Percentiles rank a stretch among this genome's conserved stretches.
Conservation (phyloP, 1,284 basidiomycete genomes). For the Schizophyllum commune region DNA sequence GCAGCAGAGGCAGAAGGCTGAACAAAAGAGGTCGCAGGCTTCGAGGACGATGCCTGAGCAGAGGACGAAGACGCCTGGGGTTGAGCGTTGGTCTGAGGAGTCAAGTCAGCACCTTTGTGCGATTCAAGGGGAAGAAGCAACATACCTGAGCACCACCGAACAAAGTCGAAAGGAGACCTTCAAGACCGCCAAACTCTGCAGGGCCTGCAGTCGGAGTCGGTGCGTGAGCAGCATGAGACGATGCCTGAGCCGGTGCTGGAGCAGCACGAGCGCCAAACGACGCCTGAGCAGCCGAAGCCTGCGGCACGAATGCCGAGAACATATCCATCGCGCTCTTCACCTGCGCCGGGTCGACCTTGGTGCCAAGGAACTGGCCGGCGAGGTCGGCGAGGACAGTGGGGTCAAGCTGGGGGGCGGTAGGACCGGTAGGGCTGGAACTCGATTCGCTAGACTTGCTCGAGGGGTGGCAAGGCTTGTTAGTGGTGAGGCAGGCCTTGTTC, state of each 20-base stretch:
- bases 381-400: neutral
- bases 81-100: no score
- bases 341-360: neutral
- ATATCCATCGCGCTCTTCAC: neutral
- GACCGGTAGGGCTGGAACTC: neutral
- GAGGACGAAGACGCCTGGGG: no score
- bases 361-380: neutral
- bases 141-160: neutral
- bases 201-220: no score
- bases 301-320: neutral
- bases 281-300: neutral
- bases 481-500: neutral
- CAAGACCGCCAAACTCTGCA: neutral
- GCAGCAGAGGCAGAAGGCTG: neutral
- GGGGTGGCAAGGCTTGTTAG: neutral
- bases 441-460: neutral
- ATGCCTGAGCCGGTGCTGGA: neutral
- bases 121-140: neutral
- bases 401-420: neutral
- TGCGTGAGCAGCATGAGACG: no score
- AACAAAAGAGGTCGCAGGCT: neutral
- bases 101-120: no score
- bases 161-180: neutral
- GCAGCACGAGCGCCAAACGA: neutral
- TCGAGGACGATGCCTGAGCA: slow-evolving; percentile 2